These are phyloP conservation scores for Penicillium chermesinum DNA, from an alignment of 495 filamentous ascomycete species.

Conservation along the genomic window DNA sequence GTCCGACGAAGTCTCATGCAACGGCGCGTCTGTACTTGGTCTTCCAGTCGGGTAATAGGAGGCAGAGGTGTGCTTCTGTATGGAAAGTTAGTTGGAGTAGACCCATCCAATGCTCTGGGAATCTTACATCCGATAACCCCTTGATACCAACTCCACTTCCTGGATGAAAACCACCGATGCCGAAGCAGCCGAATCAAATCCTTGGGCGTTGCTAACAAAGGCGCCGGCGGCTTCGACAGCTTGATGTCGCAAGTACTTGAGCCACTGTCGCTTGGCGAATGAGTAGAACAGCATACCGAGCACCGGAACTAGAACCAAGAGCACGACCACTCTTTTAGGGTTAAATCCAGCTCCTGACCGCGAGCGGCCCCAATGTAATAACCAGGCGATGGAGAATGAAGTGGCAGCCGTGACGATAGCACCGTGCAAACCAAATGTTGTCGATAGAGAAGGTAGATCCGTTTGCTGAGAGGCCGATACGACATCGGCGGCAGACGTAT, in stretches of 20 bases:
- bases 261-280: conserved; percentile 75
- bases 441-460: conserved; percentile 37
- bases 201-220: conserved; percentile 72
- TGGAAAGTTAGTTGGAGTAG: not conserved
- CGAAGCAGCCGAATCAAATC: conserved; percentile 74
- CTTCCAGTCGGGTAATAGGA: conserved; percentile 77
- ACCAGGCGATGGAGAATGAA: conserved; percentile 68
- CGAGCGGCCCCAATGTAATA: conserved; percentile 60
- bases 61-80: conserved; percentile 76
- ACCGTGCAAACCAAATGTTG: conserved; percentile 45
- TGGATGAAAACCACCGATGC: conserved; percentile 84
- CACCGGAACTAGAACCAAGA: conserved; percentile 52
- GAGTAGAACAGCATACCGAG: conserved; percentile 58
- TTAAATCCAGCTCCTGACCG: conserved; percentile 31
- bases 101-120: not conserved
- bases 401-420: conserved; percentile 46
- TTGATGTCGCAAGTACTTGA: conserved; percentile 75
- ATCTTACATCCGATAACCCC: conserved; percentile 83
- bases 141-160: conserved; percentile 91
- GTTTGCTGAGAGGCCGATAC: conserved; percentile 28
- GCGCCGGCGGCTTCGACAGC: conserved; percentile 66
- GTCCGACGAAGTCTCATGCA: conserved; percentile 73
- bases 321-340: conserved; percentile 49
- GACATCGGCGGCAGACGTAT: conserved; percentile 41
- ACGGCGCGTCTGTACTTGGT: conserved; percentile 67